Evolutionary conservation across 1,284 basidiomycete genomes (phyloP), one percentile per base, ranked within the genome.

Genomic region (Ustilago sp.): DNA sequence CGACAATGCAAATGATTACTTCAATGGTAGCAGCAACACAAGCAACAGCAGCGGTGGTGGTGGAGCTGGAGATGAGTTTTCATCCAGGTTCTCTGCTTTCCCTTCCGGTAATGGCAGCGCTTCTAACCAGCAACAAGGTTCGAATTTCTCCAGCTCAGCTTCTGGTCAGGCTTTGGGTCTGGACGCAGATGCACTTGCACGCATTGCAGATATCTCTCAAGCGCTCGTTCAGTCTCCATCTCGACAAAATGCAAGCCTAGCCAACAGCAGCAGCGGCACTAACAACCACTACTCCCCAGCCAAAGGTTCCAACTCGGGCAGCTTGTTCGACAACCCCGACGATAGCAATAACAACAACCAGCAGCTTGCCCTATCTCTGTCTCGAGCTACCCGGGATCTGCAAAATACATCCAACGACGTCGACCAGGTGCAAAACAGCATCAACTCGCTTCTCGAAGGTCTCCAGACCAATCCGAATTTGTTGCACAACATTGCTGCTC

Each of bases 401-500:
- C 83, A 89, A 32, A 91, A 91, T 66, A 91, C 94, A 54, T 90
- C 91, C 60, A 88, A 88, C 52, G 92, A 93, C 65, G 92, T 94
- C 34, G 90, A 92, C 70, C 89, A 90, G 50, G 87, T 94, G 60
- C 91, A 93, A 78, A 88, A 88, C 41, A 91, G 90, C 74, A 91
- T 95, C 72, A 90, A 93, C 68, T 89, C 90, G 12, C 88, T 94
- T 43, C 92, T 94, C 52, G 89, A 91, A 79, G 89, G 89, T 60
- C 89, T 93, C 64, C 92, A 92, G 2, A 87, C 93, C 43, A 91
- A 81, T 41, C 74, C 80, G 23, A 63, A 56, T 17, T 17, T 71
- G 45, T 17, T 75, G 53, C 56, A 63, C 48, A 43, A 39, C 8
- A 50, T 68, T 17, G n/a, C 38, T 8, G 50, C 56, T 9, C 60